Evolutionary conservation across 352 stramenopile genomes (phyloP), one percentile per base, ranked within the genome.

Genomic region (Bremia lactucae): DNA sequence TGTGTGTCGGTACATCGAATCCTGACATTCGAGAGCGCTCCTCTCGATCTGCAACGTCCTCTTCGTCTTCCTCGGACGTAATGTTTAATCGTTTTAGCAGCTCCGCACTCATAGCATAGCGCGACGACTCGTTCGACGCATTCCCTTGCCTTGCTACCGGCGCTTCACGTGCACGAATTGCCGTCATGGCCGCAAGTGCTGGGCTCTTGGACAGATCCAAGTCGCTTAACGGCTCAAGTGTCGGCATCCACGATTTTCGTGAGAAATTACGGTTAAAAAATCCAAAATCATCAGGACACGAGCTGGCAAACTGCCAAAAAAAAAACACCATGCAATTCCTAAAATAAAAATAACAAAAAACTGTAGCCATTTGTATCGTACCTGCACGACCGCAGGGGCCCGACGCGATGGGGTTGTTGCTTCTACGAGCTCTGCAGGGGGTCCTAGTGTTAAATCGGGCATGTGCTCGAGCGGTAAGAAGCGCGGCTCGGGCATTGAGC

Each of bases 141-240:
- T 62, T 59, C 31, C 46, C 53, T 52, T 61, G 49, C 33, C 58
- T 51, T 42, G 49, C 45, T 8, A 49, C 44, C 20, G 58, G 44
- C 42, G 43, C 37, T 49, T 58, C 29, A 3, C 35, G 53, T 18
- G 36, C 13, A 42, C 40, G 49, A 46, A 56, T 55, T 2, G 70
- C 66, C 13, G 70, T 82, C 68, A 86, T 83, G 18, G 72, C 62
- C 7, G 73, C 70, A 1, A 86, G 58, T 25, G 73, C 73, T 10
- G 73, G 73, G 9, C 63, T 79, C 39, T 82, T 83, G 22, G 73
- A 86, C 28, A 86, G 41, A 53, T 86, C 73, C 37, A 83, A 82
- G 40, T 83, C 73, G 24, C 82, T 63, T 13, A 51, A 35, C 16
- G 53, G 53, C 19, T 61, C 44, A 14, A 64, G 29, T 18, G 53